Evolutionary conservation across 1,284 basidiomycete species (phyloP).

Genomic region (Ceratobasidium theobromae): DNA sequence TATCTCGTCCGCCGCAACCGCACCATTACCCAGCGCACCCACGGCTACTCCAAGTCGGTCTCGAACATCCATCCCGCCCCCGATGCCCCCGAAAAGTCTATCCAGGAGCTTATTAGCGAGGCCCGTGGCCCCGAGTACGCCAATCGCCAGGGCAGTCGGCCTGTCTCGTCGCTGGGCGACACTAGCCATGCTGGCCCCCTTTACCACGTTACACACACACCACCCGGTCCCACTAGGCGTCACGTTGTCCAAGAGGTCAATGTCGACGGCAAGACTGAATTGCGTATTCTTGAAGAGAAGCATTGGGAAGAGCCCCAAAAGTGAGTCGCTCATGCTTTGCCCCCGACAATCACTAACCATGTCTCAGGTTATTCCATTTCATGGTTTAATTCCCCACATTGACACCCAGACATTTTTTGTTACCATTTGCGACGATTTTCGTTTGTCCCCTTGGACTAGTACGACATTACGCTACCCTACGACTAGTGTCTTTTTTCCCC

Average conservation of each 20-base stretch:
- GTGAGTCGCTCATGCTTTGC: background rate
- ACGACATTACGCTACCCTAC: background rate
- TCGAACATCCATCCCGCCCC: background rate
- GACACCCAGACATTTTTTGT: background rate
- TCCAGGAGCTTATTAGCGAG: slow-evolving; percentile 23
- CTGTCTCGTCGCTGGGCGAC: background rate
- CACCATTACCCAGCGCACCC: slow-evolving; percentile 24
- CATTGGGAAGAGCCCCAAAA: slow-evolving; percentile 27
- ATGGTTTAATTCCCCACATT: background rate
- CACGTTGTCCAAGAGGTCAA: slow-evolving; percentile 23
- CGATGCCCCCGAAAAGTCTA: slow-evolving; percentile 5
- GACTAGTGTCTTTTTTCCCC: background rate
- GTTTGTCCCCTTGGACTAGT: background rate
- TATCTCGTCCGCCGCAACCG: slow-evolving; percentile 18
- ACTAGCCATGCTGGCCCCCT: background rate
- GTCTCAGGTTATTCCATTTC: slow-evolving; percentile 20
- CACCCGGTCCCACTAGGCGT: slow-evolving; percentile 2
- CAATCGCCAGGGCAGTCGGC: slow-evolving; percentile 5
- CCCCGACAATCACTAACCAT: background rate
- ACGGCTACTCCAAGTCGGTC: slow-evolving; percentile 4
- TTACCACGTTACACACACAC: slow-evolving; percentile 18
- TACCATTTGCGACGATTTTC: background rate
- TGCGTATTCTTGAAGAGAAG: slow-evolving; percentile 6
- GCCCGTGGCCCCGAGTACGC: slow-evolving; percentile 21
- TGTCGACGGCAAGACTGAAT: slow-evolving; percentile 17